Percentiles rank a stretch among this genome's conserved stretches.
phyloP scores from a whole-genome alignment of 305 asterid species.

The Striga hermonthica region DNA sequence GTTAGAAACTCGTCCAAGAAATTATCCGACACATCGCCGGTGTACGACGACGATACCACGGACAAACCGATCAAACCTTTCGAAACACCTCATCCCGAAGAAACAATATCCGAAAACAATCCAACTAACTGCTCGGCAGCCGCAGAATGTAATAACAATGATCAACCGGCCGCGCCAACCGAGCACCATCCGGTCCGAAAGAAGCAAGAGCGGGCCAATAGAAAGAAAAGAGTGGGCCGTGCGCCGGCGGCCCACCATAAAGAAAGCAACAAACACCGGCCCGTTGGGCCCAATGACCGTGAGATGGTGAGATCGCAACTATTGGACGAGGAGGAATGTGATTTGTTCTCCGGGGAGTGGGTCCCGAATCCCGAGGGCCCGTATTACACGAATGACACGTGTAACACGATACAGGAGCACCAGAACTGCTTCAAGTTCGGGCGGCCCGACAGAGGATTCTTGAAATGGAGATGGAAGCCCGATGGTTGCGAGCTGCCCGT shows the following conservation, averaged over 20 bases:
- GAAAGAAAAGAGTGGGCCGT: conserved; percentile 2
- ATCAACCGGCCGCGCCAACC: not conserved
- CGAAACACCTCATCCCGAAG: conserved; percentile 16
- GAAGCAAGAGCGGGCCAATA: conserved; percentile 26
- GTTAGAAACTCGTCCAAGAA: conserved; percentile 36
- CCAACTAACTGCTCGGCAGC: conserved; percentile 26
- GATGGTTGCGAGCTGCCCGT: conserved; percentile 48
- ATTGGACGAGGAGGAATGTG: conserved; percentile 43
- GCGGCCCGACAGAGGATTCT: conserved; percentile 53
- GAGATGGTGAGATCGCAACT: conserved; percentile 30
- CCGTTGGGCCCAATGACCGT: not conserved
- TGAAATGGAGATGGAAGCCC: conserved; percentile 70
- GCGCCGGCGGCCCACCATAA: not conserved
- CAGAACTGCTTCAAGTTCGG: conserved; percentile 78
- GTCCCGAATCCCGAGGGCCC: conserved; percentile 51
- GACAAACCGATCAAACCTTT: conserved; percentile 27
- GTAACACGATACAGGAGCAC: conserved; percentile 62
- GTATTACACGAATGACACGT: conserved; percentile 56
- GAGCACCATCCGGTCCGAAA: not conserved
- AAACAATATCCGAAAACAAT: not conserved
- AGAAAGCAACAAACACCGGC: not conserved
- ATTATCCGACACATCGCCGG: conserved; percentile 26
- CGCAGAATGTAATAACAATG: conserved; percentile 14
- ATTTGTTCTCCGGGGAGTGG: conserved; percentile 63
- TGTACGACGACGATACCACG: conserved; percentile 23